These are phyloP conservation scores for Inosperma sp. DNA, from an alignment of 768 basidiomycete genomes.

Conservation along the genomic window DNA sequence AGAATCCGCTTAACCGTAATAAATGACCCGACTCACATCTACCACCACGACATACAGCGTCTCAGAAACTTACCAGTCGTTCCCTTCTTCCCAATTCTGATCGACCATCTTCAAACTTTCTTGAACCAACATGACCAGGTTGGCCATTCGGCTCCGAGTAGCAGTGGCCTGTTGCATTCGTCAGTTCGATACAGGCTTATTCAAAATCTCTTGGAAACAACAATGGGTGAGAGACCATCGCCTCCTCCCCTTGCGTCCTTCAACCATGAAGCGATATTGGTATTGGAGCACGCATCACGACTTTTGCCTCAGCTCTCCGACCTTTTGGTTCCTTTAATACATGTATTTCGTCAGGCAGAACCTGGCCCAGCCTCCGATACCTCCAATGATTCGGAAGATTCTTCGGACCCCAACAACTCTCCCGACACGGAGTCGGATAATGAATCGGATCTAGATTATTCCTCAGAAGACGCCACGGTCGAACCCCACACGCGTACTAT, in stretches of 20 bases:
- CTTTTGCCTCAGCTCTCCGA: neutral
- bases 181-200: too few species aligned
- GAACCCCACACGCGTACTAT: neutral
- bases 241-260: neutral
- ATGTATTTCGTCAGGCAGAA: neutral
- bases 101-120: neutral
- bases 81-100: neutral
- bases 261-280: neutral
- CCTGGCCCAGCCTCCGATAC: neutral
- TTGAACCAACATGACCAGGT: neutral
- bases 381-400: too few species aligned
- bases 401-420: neutral
- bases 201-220: neutral
- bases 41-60: neutral
- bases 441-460: neutral
- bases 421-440: neutral
- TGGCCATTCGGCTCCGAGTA: conserved; percentile 7
- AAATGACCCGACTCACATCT: neutral
- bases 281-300: neutral
- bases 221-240: neutral
- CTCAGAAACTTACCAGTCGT: neutral
- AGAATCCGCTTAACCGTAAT: neutral
- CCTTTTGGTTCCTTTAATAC: neutral
- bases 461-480: neutral
- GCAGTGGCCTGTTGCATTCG: neutral